These are phyloP conservation scores for Ogataea saltuana DNA, from an alignment of 805 yeast genomes.

Conservation along the genomic window DNA sequence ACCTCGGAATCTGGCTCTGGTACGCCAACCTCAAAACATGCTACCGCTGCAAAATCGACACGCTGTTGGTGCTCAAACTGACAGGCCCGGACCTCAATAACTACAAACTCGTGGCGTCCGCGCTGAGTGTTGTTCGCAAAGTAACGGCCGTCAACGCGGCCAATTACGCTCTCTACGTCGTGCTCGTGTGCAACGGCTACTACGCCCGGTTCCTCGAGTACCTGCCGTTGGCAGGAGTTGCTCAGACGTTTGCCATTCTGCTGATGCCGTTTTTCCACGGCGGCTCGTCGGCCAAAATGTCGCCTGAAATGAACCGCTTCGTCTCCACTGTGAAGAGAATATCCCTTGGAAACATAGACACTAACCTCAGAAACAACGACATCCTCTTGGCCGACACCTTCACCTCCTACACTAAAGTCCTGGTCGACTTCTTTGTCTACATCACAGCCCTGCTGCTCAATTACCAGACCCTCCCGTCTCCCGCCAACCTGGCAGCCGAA, in stretches of 20 bases:
- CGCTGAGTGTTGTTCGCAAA: constrained; percentile 22
- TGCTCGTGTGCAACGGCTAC: constrained; percentile 25
- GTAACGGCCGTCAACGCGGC: constrained; percentile 29
- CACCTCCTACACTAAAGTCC: constrained; percentile 75
- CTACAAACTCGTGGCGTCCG: constrained; percentile 16
- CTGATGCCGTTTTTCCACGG: constrained; percentile 35
- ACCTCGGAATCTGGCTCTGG: constrained; percentile 58
- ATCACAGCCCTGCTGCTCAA: constrained; percentile 46
- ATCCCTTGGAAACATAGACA: constrained; percentile 58
- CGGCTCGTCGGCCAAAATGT: constrained; percentile 22
- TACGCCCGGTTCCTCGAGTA: constrained; percentile 33
- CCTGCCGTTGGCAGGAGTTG: constrained; percentile 42
- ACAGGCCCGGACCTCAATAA: constrained; percentile 25
- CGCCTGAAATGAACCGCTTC: constrained; percentile 45
- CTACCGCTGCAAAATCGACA: constrained; percentile 43
- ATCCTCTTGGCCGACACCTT: constrained; percentile 81
- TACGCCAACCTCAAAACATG: constrained; percentile 43
- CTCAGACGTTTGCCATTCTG: constrained; percentile 36
- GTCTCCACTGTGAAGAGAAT: constrained; percentile 54
- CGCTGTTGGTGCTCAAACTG: constrained; percentile 42
- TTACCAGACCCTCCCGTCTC: constrained; percentile 37
- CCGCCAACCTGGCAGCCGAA: constrained; percentile 21
- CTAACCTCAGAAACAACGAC: constrained; percentile 68
- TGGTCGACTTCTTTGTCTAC: constrained; percentile 69
- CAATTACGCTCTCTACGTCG: constrained; percentile 33